Base-by-base conservation (phyloP, 139 green algal species). In the Micractinium conductrix region DNA sequence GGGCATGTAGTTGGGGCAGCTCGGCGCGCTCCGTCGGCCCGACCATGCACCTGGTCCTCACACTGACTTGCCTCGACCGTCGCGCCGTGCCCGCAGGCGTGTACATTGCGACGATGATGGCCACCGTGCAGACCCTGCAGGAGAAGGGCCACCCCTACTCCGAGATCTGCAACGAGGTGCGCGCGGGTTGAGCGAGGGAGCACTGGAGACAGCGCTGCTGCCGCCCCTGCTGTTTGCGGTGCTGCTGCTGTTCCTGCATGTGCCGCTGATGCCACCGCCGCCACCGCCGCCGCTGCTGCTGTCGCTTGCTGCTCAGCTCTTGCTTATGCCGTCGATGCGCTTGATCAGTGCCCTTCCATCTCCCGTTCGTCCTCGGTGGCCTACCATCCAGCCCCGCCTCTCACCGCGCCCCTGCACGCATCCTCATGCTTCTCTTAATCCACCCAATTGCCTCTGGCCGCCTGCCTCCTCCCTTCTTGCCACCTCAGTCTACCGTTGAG, bases 101-200 rank as follows among this genome's bases (percentile, higher is more conserved):
- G 55, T 99, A 99, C 92, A 90, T 98, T 45, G 97, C 97, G 62
- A 95, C 90, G 85, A 99, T 99, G 97, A 99, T 99, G 96, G 97
- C 97, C 28, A 99, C 96, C 38, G 87, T 98, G 19, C 86, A 98
- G 90, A 92, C 93, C 42, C 93, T 99, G 80, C 89, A 88, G 50
- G 89, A 96, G 84, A 98, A 98, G 93, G 97, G 97, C 74, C 97
- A 99, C 94, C 94, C 93, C 65, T 99, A 95, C 93, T 96, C 90
- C 55, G 97, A 99, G 93, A 99, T 99, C 88, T 99, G 97, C 96
- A 99, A 99, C 90, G 97, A 99, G 96, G 96, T 92, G 68, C 95
- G 88, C n/a, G 4, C 3, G n/a, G 63, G 63, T n/a, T n/a, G n/a
- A n/a, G n/a, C 12, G 48, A 58, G 16, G 48, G 48, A 58, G 48